These are phyloP conservation scores for Dillenia turbinata DNA, from an alignment of 164 flowering plant genomes.

Conservation along the genomic window DNA sequence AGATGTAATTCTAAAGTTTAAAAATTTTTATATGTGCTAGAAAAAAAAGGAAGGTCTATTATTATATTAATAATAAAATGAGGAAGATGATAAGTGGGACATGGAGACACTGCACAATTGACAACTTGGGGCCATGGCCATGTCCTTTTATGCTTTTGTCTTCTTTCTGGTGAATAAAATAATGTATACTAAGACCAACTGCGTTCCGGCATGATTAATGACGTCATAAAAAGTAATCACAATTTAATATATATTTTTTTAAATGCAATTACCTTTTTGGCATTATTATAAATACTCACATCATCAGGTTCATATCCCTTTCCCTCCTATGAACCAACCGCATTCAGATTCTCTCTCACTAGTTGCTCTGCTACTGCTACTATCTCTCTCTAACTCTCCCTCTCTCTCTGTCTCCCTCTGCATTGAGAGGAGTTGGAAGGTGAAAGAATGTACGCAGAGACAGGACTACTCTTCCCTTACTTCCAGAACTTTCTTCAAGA, in stretches of 20 bases:
- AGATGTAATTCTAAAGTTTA: too few relatives aligned
- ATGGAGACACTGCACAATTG: slow-evolving; percentile 16
- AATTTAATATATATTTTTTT: too few relatives aligned
- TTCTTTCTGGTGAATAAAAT: too few relatives aligned
- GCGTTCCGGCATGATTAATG: too few relatives aligned
- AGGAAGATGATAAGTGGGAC: slow-evolving; percentile 14
- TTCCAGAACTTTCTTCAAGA: slow-evolving; percentile 52
- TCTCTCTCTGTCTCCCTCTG: slow-evolving; percentile 7
- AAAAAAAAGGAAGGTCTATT: not conserved
- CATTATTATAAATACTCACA: too few relatives aligned
- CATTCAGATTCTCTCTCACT: slow-evolving; percentile 9
- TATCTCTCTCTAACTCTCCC: slow-evolving; percentile 6
- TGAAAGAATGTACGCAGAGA: slow-evolving; percentile 45
- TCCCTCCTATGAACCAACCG: not conserved
- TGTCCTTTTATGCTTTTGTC: slow-evolving; percentile 5
- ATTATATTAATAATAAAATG: not conserved
- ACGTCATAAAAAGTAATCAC: too few relatives aligned
- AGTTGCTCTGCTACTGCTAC: too few relatives aligned
- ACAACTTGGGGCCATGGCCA: too few relatives aligned
- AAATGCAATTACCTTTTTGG: too few relatives aligned
- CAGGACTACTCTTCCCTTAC: slow-evolving; percentile 54
- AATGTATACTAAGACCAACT: too few relatives aligned
- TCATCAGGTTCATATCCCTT: too few relatives aligned
- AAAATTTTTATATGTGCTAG: too few relatives aligned
- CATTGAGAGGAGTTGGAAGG: not conserved